These are phyloP conservation scores for Phytophthora sansomeana DNA, from an alignment of 352 stramenopile genomes.

Conservation along the genomic window DNA sequence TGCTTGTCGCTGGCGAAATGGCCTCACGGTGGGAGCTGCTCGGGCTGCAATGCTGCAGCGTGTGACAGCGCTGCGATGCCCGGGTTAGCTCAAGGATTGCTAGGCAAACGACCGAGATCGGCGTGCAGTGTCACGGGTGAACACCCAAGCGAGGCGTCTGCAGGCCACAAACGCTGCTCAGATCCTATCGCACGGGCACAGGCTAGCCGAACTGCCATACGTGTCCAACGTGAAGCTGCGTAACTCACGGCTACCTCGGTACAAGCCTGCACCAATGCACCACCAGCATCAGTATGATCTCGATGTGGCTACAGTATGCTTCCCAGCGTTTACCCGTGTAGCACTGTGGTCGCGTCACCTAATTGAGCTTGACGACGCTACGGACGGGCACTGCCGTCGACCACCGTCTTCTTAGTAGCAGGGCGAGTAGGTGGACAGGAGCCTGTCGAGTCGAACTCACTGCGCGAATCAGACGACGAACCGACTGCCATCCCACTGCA, in stretches of 20 bases:
- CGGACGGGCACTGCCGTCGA: too few species aligned
- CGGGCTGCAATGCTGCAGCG: neutral
- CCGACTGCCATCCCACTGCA: conserved; percentile 21
- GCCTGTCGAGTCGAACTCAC: too few species aligned
- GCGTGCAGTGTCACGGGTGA: neutral
- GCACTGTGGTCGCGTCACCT: too few species aligned
- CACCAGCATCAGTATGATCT: neutral
- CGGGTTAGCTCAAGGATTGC: conserved; percentile 4
- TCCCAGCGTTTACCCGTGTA: too few species aligned
- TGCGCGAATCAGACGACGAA: too few species aligned
- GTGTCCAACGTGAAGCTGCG: conserved; percentile 14
- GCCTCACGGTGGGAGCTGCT: conserved; percentile 8
- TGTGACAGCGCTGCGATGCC: conserved; percentile 9
- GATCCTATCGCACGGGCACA: neutral
- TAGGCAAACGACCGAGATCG: neutral
- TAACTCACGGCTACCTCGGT: conserved; percentile 6
- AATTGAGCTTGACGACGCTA: too few species aligned
- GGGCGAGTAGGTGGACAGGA: too few species aligned
- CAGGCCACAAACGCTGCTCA: neutral
- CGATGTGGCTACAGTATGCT: too few species aligned
- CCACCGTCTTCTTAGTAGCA: too few species aligned
- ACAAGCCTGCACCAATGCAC: neutral
- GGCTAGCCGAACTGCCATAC: neutral
- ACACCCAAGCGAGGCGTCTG: neutral
- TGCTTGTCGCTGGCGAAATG: too few species aligned